A percentile compares a stretch with the other conserved stretches of the same genome.
These are phyloP conservation scores for Alternaria triticimaculans DNA, from an alignment of 2,329 filamentous ascomycete genomes.

Conservation along the genomic window DNA sequence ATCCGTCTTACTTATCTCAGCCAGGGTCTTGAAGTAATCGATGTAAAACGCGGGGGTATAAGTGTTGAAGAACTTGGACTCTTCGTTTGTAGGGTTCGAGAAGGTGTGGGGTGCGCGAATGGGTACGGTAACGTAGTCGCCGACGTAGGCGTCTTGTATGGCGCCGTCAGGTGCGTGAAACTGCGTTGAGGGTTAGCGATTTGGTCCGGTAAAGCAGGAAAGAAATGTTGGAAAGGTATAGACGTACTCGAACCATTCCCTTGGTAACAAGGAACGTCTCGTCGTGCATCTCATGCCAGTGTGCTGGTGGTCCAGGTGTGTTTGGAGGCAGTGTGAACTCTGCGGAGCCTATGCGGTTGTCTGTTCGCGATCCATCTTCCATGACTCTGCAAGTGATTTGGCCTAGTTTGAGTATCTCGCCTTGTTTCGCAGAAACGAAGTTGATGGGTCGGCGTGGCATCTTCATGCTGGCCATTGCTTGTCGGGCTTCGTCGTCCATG, in stretches of 20 bases:
- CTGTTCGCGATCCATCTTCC: conserved; percentile 60
- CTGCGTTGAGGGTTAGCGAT: conserved; percentile 24
- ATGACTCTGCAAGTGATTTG: conserved; percentile 59
- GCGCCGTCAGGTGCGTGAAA: conserved; percentile 58
- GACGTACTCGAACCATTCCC: conserved; percentile 50
- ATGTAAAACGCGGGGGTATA: conserved; percentile 65
- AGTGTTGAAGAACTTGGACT: conserved; percentile 64
- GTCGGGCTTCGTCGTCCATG: conserved; percentile 47
- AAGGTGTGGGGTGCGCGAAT: conserved; percentile 64
- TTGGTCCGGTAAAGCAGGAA: not conserved
- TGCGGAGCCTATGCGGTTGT: conserved; percentile 57
- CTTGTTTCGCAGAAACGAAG: conserved; percentile 56
- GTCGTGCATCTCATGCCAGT: conserved; percentile 64
- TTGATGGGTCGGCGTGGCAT: conserved; percentile 56
- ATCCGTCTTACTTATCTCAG: conserved; percentile 54
- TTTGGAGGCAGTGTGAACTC: conserved; percentile 58
- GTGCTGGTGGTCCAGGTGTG: conserved; percentile 56
- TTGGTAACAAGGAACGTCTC: conserved; percentile 64
- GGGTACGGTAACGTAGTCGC: conserved; percentile 64
- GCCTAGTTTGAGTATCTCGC: conserved; percentile 59
- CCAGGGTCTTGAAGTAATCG: conserved; percentile 63
- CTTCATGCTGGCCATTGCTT: conserved; percentile 41
- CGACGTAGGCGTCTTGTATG: conserved; percentile 57
- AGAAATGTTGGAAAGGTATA: too few relatives aligned
- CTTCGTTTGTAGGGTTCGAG: conserved; percentile 61